Base-by-base conservation (phyloP, 2,329 filamentous ascomycete genomes). In the Colletotrichum phormii region DNA sequence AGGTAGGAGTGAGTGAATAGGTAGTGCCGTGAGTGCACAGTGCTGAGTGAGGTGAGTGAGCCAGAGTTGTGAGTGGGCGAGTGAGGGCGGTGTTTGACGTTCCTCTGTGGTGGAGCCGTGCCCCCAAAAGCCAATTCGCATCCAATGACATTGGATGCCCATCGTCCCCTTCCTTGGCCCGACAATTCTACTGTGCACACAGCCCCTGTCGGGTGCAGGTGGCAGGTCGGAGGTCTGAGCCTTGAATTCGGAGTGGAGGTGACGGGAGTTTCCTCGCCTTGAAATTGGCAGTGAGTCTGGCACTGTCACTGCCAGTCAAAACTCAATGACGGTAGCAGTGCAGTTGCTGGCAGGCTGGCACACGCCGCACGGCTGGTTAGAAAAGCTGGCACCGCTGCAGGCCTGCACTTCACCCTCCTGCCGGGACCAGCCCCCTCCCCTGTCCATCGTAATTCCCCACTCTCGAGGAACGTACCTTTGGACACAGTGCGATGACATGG, bases 221-320 rank as follows among this genome's bases (percentile, higher is more conserved):
- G 42, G 18, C 42, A 67, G n/a, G 64, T 61, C 42, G 26, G 64
- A 42, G 64, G 31, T 31, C 26, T n/a, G 26, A 29, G 37, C 37
- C 37, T 5, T n/a, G 12, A 35, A 15, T 15, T 33, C 15, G 29
- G 18, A 31, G 37, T 15, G 37, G 15, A 42, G 15, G 18, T n/a
- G 26, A 31, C 31, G 55, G 18, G 55, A 35, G 65, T 24, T 55
- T 53, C 29, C 26, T 49, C 42, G 42, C 42, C 42, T 49, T 49
- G 42, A 49, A n/a, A 4, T 18, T n/a, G 42, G 42, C 42, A 7
- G 15, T 42, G 5, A 42, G 37, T 26, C 15, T 33, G 62, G 31
- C 54, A 70, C 54, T 26, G 62, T 24, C 60, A 49, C 13, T 26
- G 37, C 26, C 37, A 69, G 49, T 12, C 18, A 29, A 64, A 46